These are phyloP conservation scores for Fusarium chuoi DNA, from an alignment of 2,329 filamentous ascomycete species.

Conservation along the genomic window DNA sequence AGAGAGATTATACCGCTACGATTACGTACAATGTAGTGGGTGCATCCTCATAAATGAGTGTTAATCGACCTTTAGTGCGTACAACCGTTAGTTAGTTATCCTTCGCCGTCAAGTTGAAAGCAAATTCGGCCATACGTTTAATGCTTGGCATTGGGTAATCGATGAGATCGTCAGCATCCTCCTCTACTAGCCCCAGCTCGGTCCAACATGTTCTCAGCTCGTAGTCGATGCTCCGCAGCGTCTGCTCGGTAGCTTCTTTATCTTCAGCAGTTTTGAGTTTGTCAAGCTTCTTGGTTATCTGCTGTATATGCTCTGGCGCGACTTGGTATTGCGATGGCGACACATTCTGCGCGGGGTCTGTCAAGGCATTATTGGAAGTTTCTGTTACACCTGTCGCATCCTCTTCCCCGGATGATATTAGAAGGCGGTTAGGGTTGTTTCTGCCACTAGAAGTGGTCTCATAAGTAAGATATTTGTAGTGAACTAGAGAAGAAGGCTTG, in stretches of 20 bases:
- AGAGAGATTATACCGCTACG: not conserved
- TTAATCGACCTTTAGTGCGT: not conserved
- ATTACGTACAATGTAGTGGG: slow-evolving; percentile 1
- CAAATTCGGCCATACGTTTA: not conserved
- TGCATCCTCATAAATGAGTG: not conserved
- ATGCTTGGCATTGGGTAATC: not conserved
- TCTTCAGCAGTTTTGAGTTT: not conserved
- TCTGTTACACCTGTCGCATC: not conserved
- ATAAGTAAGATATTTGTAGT: not conserved
- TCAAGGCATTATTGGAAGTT: not conserved
- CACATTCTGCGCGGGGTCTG: not conserved
- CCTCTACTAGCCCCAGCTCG: not conserved
- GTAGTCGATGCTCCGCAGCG: not conserved
- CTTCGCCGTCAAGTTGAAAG: not conserved
- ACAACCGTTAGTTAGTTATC: not conserved
- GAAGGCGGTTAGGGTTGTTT: not conserved
- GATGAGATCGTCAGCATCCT: not conserved
- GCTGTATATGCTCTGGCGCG: not conserved
- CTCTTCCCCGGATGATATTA: not conserved
- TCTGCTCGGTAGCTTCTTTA: not conserved
- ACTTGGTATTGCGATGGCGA: not conserved
- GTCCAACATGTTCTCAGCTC: not conserved
- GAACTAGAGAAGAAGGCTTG: rapidly evolving
- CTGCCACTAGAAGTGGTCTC: not conserved
- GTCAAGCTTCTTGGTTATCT: not conserved